These are phyloP conservation scores for Papiliotrema laurentii DNA, from an alignment of 1,284 basidiomycete species.

Conservation along the genomic window DNA sequence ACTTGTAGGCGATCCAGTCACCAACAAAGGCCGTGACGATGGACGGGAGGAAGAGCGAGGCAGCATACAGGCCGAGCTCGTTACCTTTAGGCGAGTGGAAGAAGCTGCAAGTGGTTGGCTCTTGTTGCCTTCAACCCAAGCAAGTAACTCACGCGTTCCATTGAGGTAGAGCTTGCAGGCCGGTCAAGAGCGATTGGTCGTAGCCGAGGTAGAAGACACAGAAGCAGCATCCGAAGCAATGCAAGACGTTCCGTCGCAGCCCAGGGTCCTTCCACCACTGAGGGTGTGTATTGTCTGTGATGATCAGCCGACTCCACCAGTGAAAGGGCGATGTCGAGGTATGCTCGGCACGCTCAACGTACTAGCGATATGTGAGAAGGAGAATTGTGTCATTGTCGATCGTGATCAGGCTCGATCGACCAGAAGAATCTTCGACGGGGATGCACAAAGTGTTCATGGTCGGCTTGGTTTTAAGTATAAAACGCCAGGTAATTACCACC, in stretches of 20 bases:
- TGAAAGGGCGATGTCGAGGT: not conserved
- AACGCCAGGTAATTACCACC: too few species aligned
- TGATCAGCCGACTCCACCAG: not conserved
- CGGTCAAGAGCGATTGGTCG: slow-evolving; percentile 13
- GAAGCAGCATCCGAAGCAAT: slow-evolving; percentile 6
- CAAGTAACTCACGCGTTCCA: slow-evolving; percentile 7
- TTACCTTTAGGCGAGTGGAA: slow-evolving; percentile 20
- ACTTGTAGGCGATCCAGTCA: slow-evolving; percentile 16
- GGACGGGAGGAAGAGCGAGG: slow-evolving; percentile 25
- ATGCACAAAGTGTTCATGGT: too few species aligned
- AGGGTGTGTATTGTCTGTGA: slow-evolving; percentile 4
- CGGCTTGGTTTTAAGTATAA: too few species aligned
- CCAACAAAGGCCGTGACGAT: slow-evolving; percentile 22
- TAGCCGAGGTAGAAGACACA: slow-evolving; percentile 14
- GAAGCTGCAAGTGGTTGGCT: slow-evolving; percentile 6
- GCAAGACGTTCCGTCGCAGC: slow-evolving; percentile 4
- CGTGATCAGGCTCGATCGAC: too few species aligned
- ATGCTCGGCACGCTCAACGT: not conserved
- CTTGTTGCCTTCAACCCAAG: not conserved
- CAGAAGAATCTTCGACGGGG: too few species aligned
- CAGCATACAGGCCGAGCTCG: slow-evolving; percentile 23
- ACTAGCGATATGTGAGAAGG: not conserved
- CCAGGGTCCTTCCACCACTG: slow-evolving; percentile 10
- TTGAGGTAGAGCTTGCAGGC: slow-evolving; percentile 9
- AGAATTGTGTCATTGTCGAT: not conserved